These are phyloP conservation scores for Mucor racemosus DNA, from an alignment of 371 early-diverging fungal genomes.

Conservation along the genomic window DNA sequence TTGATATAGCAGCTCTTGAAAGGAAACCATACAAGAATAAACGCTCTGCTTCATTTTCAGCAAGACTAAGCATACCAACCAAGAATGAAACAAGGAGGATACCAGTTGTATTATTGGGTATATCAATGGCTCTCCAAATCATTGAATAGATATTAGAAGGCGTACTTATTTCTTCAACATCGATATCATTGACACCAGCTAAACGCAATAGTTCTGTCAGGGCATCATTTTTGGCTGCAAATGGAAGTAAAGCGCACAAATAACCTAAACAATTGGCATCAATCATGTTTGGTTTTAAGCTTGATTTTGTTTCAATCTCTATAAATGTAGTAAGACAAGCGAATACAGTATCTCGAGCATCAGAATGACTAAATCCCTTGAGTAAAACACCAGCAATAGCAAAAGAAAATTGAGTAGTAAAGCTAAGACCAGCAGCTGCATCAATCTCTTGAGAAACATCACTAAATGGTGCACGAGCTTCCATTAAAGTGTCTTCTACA, in stretches of 20 bases:
- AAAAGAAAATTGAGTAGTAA: slow-evolving; percentile 71
- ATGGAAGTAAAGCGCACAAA: slow-evolving; percentile 51
- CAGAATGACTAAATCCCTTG: slow-evolving; percentile 55
- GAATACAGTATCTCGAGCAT: slow-evolving; percentile 66
- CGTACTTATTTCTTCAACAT: slow-evolving; percentile 10
- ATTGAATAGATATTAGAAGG: slow-evolving; percentile 10
- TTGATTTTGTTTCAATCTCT: slow-evolving; percentile 65
- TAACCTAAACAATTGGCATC: slow-evolving; percentile 44
- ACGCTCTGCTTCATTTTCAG: slow-evolving; percentile 69
- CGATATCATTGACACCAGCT: slow-evolving; percentile 47
- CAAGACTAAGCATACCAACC: slow-evolving; percentile 63
- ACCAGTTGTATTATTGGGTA: slow-evolving; percentile 55
- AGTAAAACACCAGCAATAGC: slow-evolving; percentile 70
- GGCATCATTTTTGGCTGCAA: slow-evolving; percentile 51
- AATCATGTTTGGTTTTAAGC: slow-evolving; percentile 16
- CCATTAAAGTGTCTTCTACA: slow-evolving; percentile 57
- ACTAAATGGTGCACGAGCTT: slow-evolving; percentile 57
- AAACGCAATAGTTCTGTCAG: slow-evolving; percentile 46
- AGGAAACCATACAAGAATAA: slow-evolving; percentile 71
- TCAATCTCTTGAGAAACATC: slow-evolving; percentile 61
- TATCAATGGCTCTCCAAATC: slow-evolving; percentile 39
- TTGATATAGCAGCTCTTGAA: slow-evolving; percentile 53
- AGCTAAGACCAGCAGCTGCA: slow-evolving; percentile 58
- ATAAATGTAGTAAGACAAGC: slow-evolving; percentile 70
- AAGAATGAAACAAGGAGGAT: slow-evolving; percentile 66